Evolutionary conservation across 2,329 filamentous ascomycete species (phyloP).

Genomic region (Kalaharituber pfeilii): DNA sequence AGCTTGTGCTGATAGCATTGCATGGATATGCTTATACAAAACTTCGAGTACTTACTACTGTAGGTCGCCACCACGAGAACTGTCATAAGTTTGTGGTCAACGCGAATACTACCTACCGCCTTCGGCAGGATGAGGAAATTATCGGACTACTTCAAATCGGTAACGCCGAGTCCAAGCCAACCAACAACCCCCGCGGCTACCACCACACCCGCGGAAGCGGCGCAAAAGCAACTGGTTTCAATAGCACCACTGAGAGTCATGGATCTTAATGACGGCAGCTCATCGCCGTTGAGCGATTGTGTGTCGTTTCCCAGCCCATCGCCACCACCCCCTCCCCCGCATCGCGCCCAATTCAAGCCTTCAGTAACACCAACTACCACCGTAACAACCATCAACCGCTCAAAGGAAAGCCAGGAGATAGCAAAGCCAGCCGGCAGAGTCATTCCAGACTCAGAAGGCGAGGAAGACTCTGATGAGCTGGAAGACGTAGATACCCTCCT

Average conservation of each 20-base stretch:
- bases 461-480: slow-evolving; percentile 25
- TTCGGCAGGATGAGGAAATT: background rate
- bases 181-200: background rate
- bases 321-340: background rate
- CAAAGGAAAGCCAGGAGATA: background rate
- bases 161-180: background rate
- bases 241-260: too few species aligned
- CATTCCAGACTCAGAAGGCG: slow-evolving; percentile 35
- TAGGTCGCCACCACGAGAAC: too few species aligned
- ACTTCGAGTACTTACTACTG: too few species aligned
- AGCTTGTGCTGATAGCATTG: too few species aligned
- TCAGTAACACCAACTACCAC: background rate
- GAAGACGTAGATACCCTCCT: slow-evolving; percentile 31
- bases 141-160: background rate
- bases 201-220: background rate
- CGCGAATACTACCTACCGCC: too few species aligned
- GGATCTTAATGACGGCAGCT: background rate
- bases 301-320: background rate
- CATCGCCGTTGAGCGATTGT: background rate
- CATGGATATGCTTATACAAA: too few species aligned
- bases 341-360: background rate
- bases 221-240: too few species aligned
- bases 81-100: too few species aligned
- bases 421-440: too few species aligned
- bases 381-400: background rate